Conservation (phyloP, 305 asterid species). For the Fraxinus platypoda region DNA sequence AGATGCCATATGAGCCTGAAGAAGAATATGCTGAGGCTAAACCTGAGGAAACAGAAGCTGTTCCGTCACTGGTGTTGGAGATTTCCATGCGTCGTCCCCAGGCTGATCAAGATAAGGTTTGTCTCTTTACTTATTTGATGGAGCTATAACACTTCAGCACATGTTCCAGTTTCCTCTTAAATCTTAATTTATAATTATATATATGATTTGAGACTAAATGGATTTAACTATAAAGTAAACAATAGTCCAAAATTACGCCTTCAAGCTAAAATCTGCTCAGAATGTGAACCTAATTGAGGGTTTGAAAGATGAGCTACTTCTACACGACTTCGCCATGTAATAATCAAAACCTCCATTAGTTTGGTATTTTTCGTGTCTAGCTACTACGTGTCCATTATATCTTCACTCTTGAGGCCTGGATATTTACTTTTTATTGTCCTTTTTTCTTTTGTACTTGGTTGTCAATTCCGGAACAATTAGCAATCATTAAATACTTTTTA, state of each 20-base stretch:
- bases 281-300: not conserved
- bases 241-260: too few species aligned
- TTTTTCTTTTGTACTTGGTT: not conserved
- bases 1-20: not conserved
- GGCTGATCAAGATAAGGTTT: conserved; percentile 39
- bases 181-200: not conserved
- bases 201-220: not conserved
- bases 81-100: conserved; percentile 43
- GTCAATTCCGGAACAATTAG: not conserved
- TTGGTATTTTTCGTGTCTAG: not conserved
- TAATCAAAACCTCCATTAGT: not conserved
- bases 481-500: not conserved
- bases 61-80: conserved; percentile 50
- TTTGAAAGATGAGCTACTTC: not conserved
- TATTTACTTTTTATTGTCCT: not conserved
- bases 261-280: not conserved
- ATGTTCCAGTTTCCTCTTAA: too few species aligned
- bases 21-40: conserved; percentile 41
- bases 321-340: not conserved
- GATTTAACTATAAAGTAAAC: not conserved
- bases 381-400: too few species aligned
- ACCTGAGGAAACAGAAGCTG: conserved; percentile 44
- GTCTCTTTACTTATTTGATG: not conserved
- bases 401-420: not conserved
- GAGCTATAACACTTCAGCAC: not conserved